Conservation (phyloP, 2,329 filamentous ascomycete species). For the Aureobasidium uvarum region DNA sequence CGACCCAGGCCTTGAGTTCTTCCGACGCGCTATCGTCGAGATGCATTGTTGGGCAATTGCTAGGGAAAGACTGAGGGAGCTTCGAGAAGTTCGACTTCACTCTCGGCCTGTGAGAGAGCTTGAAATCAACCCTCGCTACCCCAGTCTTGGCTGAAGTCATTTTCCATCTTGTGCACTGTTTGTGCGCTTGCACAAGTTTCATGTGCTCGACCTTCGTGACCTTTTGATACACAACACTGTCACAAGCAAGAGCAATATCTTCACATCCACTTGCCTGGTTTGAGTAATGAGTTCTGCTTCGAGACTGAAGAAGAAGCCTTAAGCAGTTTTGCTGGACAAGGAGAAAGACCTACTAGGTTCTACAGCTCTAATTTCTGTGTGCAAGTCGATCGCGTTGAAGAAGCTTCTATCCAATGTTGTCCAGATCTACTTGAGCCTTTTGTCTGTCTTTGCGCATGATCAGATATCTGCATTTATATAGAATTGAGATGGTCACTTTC, state of each 20-base stretch:
- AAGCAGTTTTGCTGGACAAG: background rate
- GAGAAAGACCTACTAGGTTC: background rate
- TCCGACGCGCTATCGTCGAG: conserved; percentile 55
- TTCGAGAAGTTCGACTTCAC: background rate
- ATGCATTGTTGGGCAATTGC: conserved; percentile 45
- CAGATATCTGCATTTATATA: background rate
- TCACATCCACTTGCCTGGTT: background rate
- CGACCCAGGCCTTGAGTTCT: conserved; percentile 71
- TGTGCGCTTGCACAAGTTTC: conserved; percentile 6
- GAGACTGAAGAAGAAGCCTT: background rate
- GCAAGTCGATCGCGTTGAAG: background rate
- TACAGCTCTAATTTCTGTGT: background rate
- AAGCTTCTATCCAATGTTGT: background rate
- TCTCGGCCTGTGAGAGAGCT: conserved; percentile 2
- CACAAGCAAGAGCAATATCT: too few species aligned
- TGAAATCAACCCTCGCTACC: conserved; percentile 11
- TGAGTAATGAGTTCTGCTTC: background rate
- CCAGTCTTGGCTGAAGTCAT: conserved; percentile 21
- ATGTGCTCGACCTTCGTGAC: background rate
- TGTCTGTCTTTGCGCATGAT: background rate
- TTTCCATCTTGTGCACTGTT: background rate
- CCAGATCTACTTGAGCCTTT: background rate
- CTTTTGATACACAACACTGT: background rate
- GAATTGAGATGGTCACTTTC: background rate
- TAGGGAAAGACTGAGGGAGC: background rate